Evolutionary conservation across 257 asterid genomes (phyloP), one percentile per base, ranked within the genome.

Genomic region (Leonotis leonurus): DNA sequence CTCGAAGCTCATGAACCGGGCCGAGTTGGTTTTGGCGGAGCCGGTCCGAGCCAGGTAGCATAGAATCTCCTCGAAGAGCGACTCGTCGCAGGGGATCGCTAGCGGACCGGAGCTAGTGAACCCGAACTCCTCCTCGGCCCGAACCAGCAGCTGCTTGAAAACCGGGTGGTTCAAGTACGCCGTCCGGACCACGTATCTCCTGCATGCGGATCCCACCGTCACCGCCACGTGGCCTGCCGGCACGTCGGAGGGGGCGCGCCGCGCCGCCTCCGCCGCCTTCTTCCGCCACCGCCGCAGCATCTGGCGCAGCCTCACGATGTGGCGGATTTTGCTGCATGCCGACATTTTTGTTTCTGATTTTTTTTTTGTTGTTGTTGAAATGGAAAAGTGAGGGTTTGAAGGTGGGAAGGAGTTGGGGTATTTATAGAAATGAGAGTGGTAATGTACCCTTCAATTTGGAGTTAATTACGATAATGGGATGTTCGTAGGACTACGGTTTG

Each of bases 171-270:
- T 85, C 7, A 85, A 40, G 51, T 80, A 76, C 1, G 80, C 30
- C 0, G 94, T 64, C 0, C 82, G 85, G 56, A 85, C 81, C 2
- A 85, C 85, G 46, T 72, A 85, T 29, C 94, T 27, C 21, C 67
- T 76, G 18, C 64, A 35, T 35, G 26, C 68, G 3, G 78, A 39
- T 5, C 94, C 94, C 0, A 85, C 94, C 0, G 78, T 74, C 24
- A 85, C 81, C 1, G 84, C 89, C 72, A 85, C 79, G 70, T 85
- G 89, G 5, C 94, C 94, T 0, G 85, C 64, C 0, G 94, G 94
- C n/a, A 85, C 94, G 67, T 80, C 90, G 2, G 84, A 66, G 1
- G 87, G 81, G 2, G 75, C 49, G 16, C 75, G 77, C 4, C 76
- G 81, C 12, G 83, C 61, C 0, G 79, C 37, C 59, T 2, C 68